Percentiles rank a stretch among this genome's conserved stretches.
Evolutionary conservation across 495 filamentous ascomycete species (phyloP).

Genomic region (Talaromyces trachyspermus): DNA sequence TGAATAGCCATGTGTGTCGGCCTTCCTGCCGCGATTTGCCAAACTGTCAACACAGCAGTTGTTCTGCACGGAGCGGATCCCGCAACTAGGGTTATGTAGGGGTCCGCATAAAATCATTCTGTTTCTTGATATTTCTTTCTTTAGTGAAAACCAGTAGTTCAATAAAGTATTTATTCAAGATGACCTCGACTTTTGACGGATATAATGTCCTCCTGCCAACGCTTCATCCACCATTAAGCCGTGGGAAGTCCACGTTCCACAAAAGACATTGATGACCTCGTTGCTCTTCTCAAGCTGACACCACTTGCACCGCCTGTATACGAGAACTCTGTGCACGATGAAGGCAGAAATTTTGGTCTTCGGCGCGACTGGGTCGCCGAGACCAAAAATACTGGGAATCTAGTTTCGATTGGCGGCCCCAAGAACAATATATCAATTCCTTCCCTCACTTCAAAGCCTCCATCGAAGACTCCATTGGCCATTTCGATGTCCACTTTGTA

Average conservation of each 20-base stretch:
- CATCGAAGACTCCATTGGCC: conserved; percentile 26
- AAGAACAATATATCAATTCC: conserved; percentile 46
- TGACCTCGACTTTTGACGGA: neutral
- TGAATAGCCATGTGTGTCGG: too few relatives aligned
- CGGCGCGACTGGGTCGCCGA: conserved; percentile 11
- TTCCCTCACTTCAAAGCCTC: conserved; percentile 46
- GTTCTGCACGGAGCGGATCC: too few relatives aligned
- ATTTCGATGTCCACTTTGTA: conserved; percentile 44
- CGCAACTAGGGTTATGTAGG: too few relatives aligned
- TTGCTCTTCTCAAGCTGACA: neutral
- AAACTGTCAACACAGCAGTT: too few relatives aligned
- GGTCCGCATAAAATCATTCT: too few relatives aligned
- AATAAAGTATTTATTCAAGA: neutral
- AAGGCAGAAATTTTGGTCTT: neutral
- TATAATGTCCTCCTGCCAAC: neutral
- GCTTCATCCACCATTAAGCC: neutral
- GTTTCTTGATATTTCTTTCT: neutral
- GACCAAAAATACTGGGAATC: conserved; percentile 12
- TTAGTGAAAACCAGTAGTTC: neutral
- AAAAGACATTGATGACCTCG: neutral
- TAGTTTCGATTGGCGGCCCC: conserved; percentile 26
- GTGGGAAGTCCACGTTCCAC: neutral
- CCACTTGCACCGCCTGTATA: neutral
- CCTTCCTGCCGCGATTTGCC: too few relatives aligned
- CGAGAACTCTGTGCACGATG: neutral